Evolutionary conservation across 2,329 filamentous ascomycete species (phyloP).

Genomic region (Pseudopithomyces chartarum): DNA sequence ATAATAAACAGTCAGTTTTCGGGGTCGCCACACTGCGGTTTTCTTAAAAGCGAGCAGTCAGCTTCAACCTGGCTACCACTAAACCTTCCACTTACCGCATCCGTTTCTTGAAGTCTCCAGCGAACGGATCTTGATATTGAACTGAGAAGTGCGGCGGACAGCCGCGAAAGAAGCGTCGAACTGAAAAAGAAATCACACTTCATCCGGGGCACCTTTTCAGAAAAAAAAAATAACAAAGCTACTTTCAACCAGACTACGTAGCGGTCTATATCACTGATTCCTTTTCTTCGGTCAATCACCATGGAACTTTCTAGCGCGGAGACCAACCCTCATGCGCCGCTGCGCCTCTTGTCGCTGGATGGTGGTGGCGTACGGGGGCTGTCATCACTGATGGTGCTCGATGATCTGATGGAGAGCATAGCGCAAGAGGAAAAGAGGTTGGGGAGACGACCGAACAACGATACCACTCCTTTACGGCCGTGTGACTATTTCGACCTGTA

Average conservation of each 20-base stretch:
- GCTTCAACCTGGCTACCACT: not conserved
- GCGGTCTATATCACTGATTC: not conserved
- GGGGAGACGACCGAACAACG: constrained; percentile 28
- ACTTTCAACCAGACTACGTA: too few relatives aligned
- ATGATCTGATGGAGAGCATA: constrained; percentile 47
- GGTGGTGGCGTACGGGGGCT: constrained; percentile 47
- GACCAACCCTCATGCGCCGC: constrained; percentile 38
- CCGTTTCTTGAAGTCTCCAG: not conserved
- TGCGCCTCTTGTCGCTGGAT: constrained; percentile 43
- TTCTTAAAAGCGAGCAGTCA: not conserved
- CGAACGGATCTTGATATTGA: not conserved
- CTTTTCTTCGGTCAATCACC: not conserved
- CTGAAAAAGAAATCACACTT: not conserved
- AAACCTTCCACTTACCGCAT: not conserved
- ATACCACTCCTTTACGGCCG: constrained; percentile 38
- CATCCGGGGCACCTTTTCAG: not conserved
- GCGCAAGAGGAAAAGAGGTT: constrained; percentile 45
- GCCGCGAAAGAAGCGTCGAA: not conserved
- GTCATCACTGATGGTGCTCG: constrained; percentile 45
- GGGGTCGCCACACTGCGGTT: not conserved
- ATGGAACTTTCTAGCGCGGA: constrained; percentile 35
- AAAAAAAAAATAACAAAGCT: too few relatives aligned
- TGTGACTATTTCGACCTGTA: constrained; percentile 49
- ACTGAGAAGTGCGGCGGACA: not conserved
- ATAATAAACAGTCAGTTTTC: not conserved